Base-by-base conservation (phyloP, 2,329 filamentous ascomycete genomes). In the Nemania abortiva region DNA sequence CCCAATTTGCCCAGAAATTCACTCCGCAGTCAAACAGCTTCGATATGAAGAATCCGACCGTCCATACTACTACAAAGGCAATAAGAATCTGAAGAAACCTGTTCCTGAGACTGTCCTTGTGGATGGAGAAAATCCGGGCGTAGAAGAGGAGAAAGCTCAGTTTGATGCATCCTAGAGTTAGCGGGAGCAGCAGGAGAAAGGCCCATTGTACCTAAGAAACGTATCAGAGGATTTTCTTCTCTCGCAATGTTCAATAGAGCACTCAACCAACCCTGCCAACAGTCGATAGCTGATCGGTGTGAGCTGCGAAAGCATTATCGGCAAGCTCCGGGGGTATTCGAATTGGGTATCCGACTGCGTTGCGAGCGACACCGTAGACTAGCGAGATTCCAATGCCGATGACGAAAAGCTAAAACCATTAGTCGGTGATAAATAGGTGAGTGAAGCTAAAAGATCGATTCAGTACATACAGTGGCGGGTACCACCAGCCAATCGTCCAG, bases 401-500 rank as follows among this genome's bases (percentile, higher is more conserved):
- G 1, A 65, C 68, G 1, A 74, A 7, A 29, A 53, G 39, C 39
- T 42, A 42, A n/a, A n/a, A n/a, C n/a, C n/a, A n/a, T n/a, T n/a
- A n/a, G n/a, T n/a, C n/a, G n/a, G n/a, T n/a, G n/a, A n/a, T n/a
- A n/a, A n/a, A n/a, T n/a, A n/a, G n/a, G n/a, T n/a, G 3, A 5
- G 39, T 42, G 39, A 11, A 18, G 39, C 10, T 42, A 34, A 34
- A 34, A 34, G 5, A 34, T 34, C 31, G n/a, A n/a, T 9, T 34
- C 69, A 50, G 1, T 11, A 59, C 61, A 22, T 71, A 75, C 71
- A 13, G 69, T 68, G 3, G 74, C 72, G 6, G 72, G 74, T 18
- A 75, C n/a, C 64, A 74, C 69, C 4, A 75, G 65, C 74, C 74
- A 76, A 67, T 75, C 73, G 42, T 76, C 74, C 0, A 63, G 56